Base-by-base conservation (phyloP, 305 asterid genomes). In the Striga hermonthica region DNA sequence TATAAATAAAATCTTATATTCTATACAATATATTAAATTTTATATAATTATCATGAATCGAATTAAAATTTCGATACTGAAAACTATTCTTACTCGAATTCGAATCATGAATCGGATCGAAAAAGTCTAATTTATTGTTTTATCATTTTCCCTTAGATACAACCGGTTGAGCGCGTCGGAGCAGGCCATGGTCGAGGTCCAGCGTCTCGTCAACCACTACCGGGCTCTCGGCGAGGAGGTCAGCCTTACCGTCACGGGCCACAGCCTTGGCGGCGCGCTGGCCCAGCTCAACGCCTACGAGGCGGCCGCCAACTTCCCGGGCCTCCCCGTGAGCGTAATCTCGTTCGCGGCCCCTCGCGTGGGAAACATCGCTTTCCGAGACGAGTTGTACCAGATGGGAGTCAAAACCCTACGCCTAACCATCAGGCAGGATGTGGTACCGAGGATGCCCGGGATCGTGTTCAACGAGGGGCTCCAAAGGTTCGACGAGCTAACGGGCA, bases 281-380 rank as follows among this genome's bases (percentile, higher is more conserved):
- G 89, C 86, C 11, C 80, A 84, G 4, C 71, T 89, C 6, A 89
- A 86, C 50, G 95, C 95, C 9, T 89, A 89, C 63, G 96, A 89
- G 69, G 83, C 92, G 3, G 88, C 90, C 7, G 65, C 78, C 13
- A 78, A 82, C 41, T 86, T 89, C 77, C 86, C 86, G 1, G 52
- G 58, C 36, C 79, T 86, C 0, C 81, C 85, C 0, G 71, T 82
- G 40, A 79, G 84, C 49, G 85, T 86, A 7, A 34, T 89, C 38
- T 89, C 96, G 0, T 86, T 86, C 58, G 90, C 86, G 1, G 70
- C 95, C n/a, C 96, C 96, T 0, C 79, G 95, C 35, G 96, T 89
- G 1, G 95, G 96, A 0, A 89, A 89, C 77, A 86, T 84, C 5
- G 92, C 95, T 0, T 86, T 89, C 13, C 81, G 92, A 4, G 95